Base-by-base conservation (phyloP, 495 filamentous ascomycete species). In the Penicillium arizonense region DNA sequence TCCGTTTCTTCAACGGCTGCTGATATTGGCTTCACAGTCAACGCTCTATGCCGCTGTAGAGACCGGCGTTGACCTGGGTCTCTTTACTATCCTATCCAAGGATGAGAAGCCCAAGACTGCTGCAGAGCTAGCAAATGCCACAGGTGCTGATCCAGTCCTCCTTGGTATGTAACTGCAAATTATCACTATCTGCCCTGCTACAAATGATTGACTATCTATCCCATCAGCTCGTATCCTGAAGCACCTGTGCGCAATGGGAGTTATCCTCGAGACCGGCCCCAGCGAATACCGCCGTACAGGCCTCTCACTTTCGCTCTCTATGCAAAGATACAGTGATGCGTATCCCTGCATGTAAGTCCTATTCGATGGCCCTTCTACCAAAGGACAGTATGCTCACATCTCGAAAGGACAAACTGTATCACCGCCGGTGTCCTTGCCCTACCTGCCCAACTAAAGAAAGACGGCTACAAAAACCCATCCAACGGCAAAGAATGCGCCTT, bases 171-270 rank as follows among this genome's bases (percentile, higher is more conserved):
- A 12, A 37, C 13, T 9, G 13, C 6, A 10, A 12, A 16, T 40
- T 21, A 12, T 8, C 12, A 23, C 39, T n/a, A 13, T 0, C 21
- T 35, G 21, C 10, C 26, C 55, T 34, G 40, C 33, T 21, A 18
- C 38, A 14, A 10, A 11, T 14, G 4, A 11, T 23, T 50, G 16
- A 50, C 11, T 0, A 32, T 37, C 8, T 18, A 39, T 41, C 6
- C 11, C 3, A 28, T 8, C 13, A 69, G 64, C 63, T 37, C 72
- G 74, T 6, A 57, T 80, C 26, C 56, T 82, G 48, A 73, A 72
- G 51, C 79, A 83, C 42, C 52, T 82, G 0, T 70, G 68, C 10
- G 73, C 79, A 43, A 78, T 79, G 73, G 75, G 73, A 6, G 64
- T 77, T 34, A 65, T 84, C 36, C 36, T 41, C 5, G 73, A 82